Conservation (phyloP, 2,329 filamentous ascomycete species). For the Scolecobasidium constrictum region DNA sequence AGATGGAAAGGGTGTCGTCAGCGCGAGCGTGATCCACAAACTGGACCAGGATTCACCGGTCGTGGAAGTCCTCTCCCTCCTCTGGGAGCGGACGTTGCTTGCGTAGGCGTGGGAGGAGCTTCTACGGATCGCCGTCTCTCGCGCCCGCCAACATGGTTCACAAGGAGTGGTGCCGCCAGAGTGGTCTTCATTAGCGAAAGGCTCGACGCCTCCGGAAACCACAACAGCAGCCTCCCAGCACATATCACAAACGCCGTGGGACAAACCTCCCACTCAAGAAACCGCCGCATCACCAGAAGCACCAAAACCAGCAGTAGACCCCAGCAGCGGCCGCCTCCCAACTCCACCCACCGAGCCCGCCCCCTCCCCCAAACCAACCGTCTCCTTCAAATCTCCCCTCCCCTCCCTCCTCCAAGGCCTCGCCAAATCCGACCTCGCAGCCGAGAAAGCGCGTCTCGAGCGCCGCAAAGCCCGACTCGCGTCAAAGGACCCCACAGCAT, state of each 20-base stretch:
- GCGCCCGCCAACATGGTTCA: conserved; percentile 63
- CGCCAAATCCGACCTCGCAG: conserved; percentile 55
- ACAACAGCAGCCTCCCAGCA: conserved; percentile 24
- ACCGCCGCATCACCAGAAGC: conserved; percentile 40
- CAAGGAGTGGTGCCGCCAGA: conserved; percentile 70
- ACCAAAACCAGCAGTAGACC: conserved; percentile 19
- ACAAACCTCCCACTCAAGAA: conserved; percentile 32
- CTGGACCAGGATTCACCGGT: conserved; percentile 40
- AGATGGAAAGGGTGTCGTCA: conserved; percentile 50
- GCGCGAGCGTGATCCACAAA: conserved; percentile 41
- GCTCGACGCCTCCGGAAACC: conserved; percentile 32
- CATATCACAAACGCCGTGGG: conserved; percentile 27
- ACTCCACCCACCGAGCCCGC: conserved; percentile 35
- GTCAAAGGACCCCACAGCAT: conserved; percentile 15
- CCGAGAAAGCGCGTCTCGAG: conserved; percentile 53
- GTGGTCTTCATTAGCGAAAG: conserved; percentile 59
- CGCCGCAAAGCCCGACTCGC: conserved; percentile 25
- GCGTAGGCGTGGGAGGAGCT: conserved; percentile 68
- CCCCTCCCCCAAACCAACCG: conserved; percentile 35
- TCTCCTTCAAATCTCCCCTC: conserved; percentile 32
- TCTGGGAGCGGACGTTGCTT: no score
- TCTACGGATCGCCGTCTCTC: conserved; percentile 56
- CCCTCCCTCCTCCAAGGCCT: conserved; percentile 47
- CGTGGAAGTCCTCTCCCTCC: conserved; percentile 69
- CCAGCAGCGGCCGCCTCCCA: conserved; percentile 29